Evolutionary conservation across 2,329 filamentous ascomycete genomes (phyloP), one percentile per base, ranked within the genome.

Genomic region (Dendryphion nanum): DNA sequence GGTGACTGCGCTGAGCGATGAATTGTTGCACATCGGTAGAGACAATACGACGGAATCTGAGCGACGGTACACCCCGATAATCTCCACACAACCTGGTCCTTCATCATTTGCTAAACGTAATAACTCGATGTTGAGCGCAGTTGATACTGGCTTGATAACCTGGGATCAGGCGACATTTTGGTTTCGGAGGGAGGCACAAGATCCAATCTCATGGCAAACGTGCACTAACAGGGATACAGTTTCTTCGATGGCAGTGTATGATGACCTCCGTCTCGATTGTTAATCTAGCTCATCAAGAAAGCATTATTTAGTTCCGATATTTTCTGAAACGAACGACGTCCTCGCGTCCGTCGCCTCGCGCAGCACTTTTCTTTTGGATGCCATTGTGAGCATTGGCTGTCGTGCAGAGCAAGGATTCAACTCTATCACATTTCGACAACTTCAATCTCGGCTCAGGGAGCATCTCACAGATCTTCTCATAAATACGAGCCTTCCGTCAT

Each of bases 351-450:
- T 79, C 2, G 61, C 69, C 13, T 51, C 58, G 6, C 64, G 75
- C 10, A 78, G 73, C 37, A 66, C 67, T 3, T 68, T 78, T 13
- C 59, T 79, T 0, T 71, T 79, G 33, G 73, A 76, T 45, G 66
- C 70, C 1, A 74, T 79, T 6, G 72, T 75, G 38, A 71, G 73
- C 2, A 69, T 77, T 17, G 76, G 76, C 2, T 76, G 73, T 45
- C 70, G 74, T 10, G 69, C 73, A 2, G 66, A 68, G n/a, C 61
- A 56, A 37, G 71, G 70, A 4, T 63, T 65, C 7, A 59, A 64
- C 14, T 70, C 69, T 1, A 39, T 57, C 0, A 56, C 54, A 12
- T 72, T 67, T 45, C 59, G 51, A 30, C 51, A 48, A n/a, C 44
- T 66, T 2, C 56, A 62, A 24, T 46, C 48, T n/a, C 44, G 54